Conservation (phyloP, 208 protist species). For the Novymonas esmeraldas region DNA sequence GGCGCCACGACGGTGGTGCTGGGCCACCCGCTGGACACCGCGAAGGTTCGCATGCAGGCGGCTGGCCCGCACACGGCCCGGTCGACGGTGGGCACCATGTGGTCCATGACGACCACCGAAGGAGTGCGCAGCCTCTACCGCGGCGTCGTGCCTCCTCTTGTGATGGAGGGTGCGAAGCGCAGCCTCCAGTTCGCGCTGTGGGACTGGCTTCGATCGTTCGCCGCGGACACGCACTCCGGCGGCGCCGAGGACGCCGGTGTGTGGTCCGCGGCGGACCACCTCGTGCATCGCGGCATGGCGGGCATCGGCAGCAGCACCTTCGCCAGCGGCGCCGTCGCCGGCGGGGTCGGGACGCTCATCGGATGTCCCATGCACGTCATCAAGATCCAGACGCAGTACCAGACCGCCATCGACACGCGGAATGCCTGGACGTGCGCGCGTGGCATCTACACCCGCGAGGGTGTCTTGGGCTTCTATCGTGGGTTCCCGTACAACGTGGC, state of each 20-base stretch:
- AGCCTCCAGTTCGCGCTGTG: constrained; percentile 87
- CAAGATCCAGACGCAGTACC: constrained; percentile 87
- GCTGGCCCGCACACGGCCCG: constrained; percentile 43
- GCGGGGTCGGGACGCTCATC: constrained; percentile 83
- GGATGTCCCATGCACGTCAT: constrained; percentile 90
- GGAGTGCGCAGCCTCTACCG: constrained; percentile 81
- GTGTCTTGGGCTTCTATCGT: constrained; percentile 76
- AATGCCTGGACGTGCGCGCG: constrained; percentile 82
- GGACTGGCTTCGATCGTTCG: constrained; percentile 54
- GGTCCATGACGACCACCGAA: constrained; percentile 57
- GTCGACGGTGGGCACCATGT: constrained; percentile 59
- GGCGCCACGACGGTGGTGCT: constrained; percentile 68
- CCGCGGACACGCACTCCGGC: background rate
- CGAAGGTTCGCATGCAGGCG: constrained; percentile 91
- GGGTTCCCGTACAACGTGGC: constrained; percentile 69
- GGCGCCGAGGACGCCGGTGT: background rate
- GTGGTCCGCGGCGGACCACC: constrained; percentile 1
- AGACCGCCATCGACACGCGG: constrained; percentile 42
- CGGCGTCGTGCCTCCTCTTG: constrained; percentile 70
- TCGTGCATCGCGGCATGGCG: constrained; percentile 9
- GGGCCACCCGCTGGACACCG: constrained; percentile 89
- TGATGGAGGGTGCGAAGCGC: constrained; percentile 85
- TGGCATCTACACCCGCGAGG: constrained; percentile 62
- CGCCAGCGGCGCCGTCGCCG: constrained; percentile 68
- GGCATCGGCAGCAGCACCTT: constrained; percentile 55